Percentiles rank a stretch among this genome's conserved stretches.
Conservation (phyloP, 2,329 filamentous ascomycete genomes). For the Fusarium tanahbumbuense region DNA sequence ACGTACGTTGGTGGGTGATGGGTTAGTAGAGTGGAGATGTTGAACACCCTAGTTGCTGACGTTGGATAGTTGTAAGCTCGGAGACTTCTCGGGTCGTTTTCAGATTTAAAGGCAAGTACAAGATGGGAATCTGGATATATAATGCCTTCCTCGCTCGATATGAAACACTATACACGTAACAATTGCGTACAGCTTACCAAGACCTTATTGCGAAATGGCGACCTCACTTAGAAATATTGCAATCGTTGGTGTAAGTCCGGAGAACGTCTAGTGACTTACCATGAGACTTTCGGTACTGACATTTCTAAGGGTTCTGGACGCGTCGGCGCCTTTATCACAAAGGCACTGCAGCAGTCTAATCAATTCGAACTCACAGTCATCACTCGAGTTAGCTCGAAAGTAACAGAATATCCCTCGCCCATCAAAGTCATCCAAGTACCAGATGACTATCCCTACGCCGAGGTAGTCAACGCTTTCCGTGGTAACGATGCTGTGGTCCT, state of each 20-base stretch:
- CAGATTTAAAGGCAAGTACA: rapidly evolving
- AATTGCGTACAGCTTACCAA: rapidly evolving
- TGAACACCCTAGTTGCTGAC: not conserved
- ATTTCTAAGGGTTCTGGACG: not conserved
- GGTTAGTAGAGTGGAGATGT: not conserved
- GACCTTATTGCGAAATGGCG: not conserved
- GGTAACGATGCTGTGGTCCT: not conserved
- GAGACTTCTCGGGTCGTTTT: not conserved
- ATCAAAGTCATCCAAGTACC: not conserved
- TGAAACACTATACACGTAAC: not conserved
- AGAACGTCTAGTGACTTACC: rapidly evolving
- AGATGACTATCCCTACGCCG: not conserved
- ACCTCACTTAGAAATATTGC: not conserved
- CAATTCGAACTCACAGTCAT: not conserved
- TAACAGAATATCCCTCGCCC: not conserved
- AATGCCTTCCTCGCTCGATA: not conserved
- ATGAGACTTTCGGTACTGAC: rapidly evolving
- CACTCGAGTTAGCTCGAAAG: not conserved
- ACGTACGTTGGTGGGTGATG: not conserved
- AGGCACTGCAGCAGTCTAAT: not conserved
- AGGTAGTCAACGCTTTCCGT: not conserved
- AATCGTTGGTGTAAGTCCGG: not conserved
- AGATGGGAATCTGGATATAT: not conserved
- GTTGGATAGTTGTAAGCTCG: not conserved
- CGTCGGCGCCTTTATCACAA: not conserved